These are phyloP conservation scores for Durotheca rogersii DNA, from an alignment of 495 filamentous ascomycete species.

Conservation along the genomic window DNA sequence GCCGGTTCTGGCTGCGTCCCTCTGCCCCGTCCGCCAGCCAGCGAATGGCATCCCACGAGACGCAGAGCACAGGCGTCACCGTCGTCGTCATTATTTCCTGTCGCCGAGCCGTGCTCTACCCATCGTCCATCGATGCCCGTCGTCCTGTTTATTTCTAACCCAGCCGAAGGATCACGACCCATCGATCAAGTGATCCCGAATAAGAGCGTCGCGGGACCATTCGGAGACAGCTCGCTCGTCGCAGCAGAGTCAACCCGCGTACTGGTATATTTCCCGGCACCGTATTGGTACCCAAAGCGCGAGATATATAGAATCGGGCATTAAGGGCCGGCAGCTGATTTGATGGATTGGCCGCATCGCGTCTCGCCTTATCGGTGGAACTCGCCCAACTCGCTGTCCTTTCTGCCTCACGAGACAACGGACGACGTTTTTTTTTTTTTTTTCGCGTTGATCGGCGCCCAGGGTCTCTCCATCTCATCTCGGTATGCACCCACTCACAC, in stretches of 20 bases:
- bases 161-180: constrained; percentile 7
- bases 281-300: constrained; percentile 32
- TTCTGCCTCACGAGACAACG: constrained; percentile 13
- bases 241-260: constrained; percentile 2
- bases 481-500: constrained; percentile 10
- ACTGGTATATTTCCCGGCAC: constrained; percentile 12
- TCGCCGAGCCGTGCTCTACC: constrained; percentile 5
- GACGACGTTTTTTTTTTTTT: not conserved
- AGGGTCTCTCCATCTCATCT: constrained; percentile 8
- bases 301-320: constrained; percentile 26
- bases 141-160: constrained; percentile 14
- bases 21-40: constrained; percentile 18
- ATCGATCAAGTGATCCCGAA: constrained; percentile 6
- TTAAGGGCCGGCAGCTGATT: constrained; percentile 22
- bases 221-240: constrained; percentile 8
- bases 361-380: constrained; percentile 16
- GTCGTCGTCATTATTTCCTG: constrained; percentile 19
- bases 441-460: too few relatives aligned
- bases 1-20: constrained; percentile 18
- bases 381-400: constrained; percentile 6
- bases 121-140: constrained; percentile 4
- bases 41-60: constrained; percentile 20
- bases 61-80: constrained; percentile 18
- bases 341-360: constrained; percentile 16
- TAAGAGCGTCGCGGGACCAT: constrained; percentile 9